Conservation (phyloP, 805 yeast genomes). For the Hyphopichia homilentoma region DNA sequence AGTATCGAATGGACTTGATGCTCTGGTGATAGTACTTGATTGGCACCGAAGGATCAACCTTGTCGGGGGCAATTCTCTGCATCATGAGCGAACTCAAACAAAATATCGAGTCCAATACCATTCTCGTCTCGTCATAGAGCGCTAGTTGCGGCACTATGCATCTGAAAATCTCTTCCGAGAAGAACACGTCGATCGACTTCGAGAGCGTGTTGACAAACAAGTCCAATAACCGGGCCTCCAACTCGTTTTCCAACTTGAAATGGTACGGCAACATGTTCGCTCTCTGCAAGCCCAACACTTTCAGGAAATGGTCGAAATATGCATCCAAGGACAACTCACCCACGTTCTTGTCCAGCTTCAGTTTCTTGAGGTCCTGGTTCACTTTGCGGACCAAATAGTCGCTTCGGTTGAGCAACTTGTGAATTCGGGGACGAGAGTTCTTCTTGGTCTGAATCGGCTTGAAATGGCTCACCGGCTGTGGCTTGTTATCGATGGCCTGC, state of each 20-base stretch:
- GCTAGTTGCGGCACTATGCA: constrained; percentile 34
- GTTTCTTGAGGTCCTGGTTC: constrained; percentile 4
- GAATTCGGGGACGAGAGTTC: constrained; percentile 35
- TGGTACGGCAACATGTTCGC: constrained; percentile 6
- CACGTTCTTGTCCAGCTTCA: constrained; percentile 4
- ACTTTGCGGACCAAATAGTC: constrained; percentile 2
- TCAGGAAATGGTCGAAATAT: constrained; percentile 19
- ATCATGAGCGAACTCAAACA: constrained; percentile 34
- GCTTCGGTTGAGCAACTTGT: constrained; percentile 23
- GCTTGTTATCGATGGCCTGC: no score
- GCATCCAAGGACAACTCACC: constrained; percentile 24
- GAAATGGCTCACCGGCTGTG: constrained; percentile 15
- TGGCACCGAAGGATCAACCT: constrained; percentile 27
- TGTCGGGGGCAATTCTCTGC: constrained; percentile 25
- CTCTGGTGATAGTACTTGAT: constrained; percentile 35
- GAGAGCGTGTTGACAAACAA: constrained; percentile 28
- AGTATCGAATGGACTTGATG: constrained; percentile 28
- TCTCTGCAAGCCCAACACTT: constrained; percentile 15
- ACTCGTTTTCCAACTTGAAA: constrained; percentile 13
- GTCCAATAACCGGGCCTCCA: constrained; percentile 31
- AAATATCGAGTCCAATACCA: constrained; percentile 34
- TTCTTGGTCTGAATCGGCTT: constrained; percentile 35
- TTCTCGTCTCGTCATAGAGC: constrained; percentile 33
- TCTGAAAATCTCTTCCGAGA: constrained; percentile 24
- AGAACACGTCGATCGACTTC: constrained; percentile 28